Conservation (phyloP, 2,329 filamentous ascomycete genomes). For the Fusarium multiceps region DNA sequence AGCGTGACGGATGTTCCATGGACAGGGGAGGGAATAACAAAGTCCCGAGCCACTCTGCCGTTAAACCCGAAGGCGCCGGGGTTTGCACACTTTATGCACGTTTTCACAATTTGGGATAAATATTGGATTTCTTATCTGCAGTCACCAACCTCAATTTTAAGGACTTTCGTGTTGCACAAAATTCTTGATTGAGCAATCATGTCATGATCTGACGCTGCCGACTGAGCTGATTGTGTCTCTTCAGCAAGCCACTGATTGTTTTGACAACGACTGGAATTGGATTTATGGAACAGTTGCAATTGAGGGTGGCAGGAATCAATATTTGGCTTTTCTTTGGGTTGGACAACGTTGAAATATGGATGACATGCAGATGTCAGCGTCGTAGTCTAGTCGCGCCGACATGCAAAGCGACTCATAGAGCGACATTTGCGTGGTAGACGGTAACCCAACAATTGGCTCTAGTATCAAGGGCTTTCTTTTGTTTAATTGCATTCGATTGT, state of each 20-base stretch:
- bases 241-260: background rate
- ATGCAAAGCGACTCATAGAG: too few relatives aligned
- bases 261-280: background rate
- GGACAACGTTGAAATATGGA: background rate
- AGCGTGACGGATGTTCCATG: background rate
- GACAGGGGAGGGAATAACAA: background rate
- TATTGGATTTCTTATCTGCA: background rate
- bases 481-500: too few relatives aligned
- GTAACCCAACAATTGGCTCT: too few relatives aligned
- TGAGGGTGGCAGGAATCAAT: background rate
- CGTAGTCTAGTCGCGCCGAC: fast-evolving
- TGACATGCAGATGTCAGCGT: background rate
- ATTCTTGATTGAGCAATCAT: background rate
- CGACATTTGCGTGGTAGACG: too few relatives aligned
- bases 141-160: background rate
- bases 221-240: background rate
- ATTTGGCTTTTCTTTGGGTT: fast-evolving
- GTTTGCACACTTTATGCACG: background rate
- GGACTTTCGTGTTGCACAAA: background rate
- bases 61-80: background rate
- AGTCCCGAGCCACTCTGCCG: fast-evolving
- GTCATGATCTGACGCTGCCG: background rate
- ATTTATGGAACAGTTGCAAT: too few relatives aligned
- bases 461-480: too few relatives aligned
- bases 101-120: background rate